Conservation (phyloP, 1,284 basidiomycete genomes). For the Clitocybe nebularis region DNA sequence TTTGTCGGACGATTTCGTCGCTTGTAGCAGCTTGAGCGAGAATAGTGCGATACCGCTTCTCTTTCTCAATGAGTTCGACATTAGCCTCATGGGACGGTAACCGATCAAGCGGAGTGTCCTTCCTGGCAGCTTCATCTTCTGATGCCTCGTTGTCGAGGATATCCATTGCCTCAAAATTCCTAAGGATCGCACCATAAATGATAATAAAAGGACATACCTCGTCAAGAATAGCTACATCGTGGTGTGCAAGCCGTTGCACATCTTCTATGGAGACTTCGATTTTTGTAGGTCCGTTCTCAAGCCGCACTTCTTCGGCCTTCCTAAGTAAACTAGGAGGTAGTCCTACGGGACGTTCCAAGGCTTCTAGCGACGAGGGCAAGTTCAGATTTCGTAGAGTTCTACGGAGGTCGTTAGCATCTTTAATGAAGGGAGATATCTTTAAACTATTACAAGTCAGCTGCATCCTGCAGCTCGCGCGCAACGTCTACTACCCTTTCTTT, state of each 20-base stretch:
- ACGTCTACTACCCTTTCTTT: slow-evolving; percentile 63
- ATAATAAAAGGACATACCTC: slow-evolving; percentile 52
- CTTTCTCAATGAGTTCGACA: slow-evolving; percentile 64
- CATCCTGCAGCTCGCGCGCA: slow-evolving; percentile 65
- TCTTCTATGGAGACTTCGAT: slow-evolving; percentile 75
- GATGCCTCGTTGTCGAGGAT: slow-evolving; percentile 86
- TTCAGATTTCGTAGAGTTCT: slow-evolving; percentile 74
- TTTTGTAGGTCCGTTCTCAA: slow-evolving; percentile 70
- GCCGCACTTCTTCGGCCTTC: slow-evolving; percentile 83
- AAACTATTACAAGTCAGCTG: slow-evolving; percentile 54
- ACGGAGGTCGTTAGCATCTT: slow-evolving; percentile 4
- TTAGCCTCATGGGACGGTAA: slow-evolving; percentile 80
- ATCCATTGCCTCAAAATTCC: slow-evolving; percentile 66
- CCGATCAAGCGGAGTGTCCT: slow-evolving; percentile 45
- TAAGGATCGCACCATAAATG: neutral
- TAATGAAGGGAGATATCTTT: neutral
- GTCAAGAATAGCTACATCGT: slow-evolving; percentile 64
- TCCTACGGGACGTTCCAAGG: slow-evolving; percentile 82
- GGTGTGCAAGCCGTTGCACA: slow-evolving; percentile 63
- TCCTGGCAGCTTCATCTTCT: slow-evolving; percentile 74
- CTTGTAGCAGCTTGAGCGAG: slow-evolving; percentile 71
- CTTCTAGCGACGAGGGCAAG: slow-evolving; percentile 85
- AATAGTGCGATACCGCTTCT: slow-evolving; percentile 68
- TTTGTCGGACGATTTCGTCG: slow-evolving; percentile 71
- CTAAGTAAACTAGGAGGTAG: slow-evolving; percentile 85